phyloP scores from a whole-genome alignment of 768 basidiomycete species.

The Termitomyces sp. region DNA sequence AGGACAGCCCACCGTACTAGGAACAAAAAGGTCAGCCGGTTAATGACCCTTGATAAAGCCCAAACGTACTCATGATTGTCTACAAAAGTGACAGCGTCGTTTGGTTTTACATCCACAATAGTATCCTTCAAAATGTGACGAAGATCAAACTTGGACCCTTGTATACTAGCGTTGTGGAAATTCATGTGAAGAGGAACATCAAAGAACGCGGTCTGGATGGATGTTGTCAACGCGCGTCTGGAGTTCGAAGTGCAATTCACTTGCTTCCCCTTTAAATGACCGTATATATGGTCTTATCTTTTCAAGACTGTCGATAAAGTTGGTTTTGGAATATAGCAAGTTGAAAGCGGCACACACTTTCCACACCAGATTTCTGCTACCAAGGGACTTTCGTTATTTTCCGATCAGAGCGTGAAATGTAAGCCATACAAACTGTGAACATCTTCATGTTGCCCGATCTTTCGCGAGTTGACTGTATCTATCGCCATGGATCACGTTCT shows the following conservation, averaged over 20 bases:
- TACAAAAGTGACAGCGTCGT: slow-evolving; percentile 85
- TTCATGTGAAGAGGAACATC: slow-evolving; percentile 89
- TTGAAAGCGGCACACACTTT: slow-evolving; percentile 36
- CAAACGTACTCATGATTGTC: slow-evolving; percentile 81
- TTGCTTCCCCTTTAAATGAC: slow-evolving; percentile 61
- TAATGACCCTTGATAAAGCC: neutral
- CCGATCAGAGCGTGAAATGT: neutral
- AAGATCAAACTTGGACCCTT: slow-evolving; percentile 66
- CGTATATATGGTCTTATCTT: slow-evolving; percentile 52
- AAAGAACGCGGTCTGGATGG: slow-evolving; percentile 73
- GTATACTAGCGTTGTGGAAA: slow-evolving; percentile 71
- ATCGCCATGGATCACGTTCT: neutral
- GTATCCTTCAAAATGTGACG: slow-evolving; percentile 67
- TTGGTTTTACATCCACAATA: slow-evolving; percentile 60
- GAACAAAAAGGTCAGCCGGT: neutral
- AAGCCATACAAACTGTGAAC: slow-evolving; percentile 49
- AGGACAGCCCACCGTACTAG: slow-evolving; percentile 52
- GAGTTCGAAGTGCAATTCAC: slow-evolving; percentile 8
- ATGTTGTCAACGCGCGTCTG: neutral
- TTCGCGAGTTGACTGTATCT: slow-evolving; percentile 52
- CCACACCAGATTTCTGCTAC: slow-evolving; percentile 83
- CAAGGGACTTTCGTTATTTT: neutral
- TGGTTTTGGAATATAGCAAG: neutral
- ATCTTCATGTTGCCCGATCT: slow-evolving; percentile 38
- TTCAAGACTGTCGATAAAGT: slow-evolving; percentile 32